Conservation (phyloP, 495 filamentous ascomycete species). For the Opeltia flavorubescens region DNA sequence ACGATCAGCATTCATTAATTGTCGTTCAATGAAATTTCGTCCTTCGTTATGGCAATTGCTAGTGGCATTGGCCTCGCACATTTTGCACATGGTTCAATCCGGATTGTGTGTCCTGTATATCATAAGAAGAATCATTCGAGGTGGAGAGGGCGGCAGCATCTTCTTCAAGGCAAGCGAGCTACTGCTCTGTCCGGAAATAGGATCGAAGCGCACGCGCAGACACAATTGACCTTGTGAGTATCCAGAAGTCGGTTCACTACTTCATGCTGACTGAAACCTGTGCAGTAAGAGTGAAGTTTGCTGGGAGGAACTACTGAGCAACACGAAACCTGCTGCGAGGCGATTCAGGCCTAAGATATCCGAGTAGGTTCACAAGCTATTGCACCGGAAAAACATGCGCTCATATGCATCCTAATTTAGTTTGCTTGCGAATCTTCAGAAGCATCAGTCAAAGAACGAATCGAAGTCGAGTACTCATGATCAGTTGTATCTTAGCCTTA, state of each 20-base stretch:
- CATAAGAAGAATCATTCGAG: constrained; percentile 12
- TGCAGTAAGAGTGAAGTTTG: not conserved
- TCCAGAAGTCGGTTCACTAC: not conserved
- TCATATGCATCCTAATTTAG: constrained; percentile 3
- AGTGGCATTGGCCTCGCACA: not conserved
- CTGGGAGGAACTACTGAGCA: not conserved
- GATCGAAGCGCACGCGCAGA: constrained; percentile 2
- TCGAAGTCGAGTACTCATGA: constrained; percentile 8
- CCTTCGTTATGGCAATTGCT: not conserved
- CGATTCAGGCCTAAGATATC: no score
- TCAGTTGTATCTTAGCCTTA: constrained; percentile 11
- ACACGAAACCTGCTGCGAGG: no score
- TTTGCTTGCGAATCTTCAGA: constrained; percentile 12
- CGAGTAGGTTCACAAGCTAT: no score
- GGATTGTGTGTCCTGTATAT: constrained; percentile 13
- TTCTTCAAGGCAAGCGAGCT: not conserved
- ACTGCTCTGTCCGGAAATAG: not conserved
- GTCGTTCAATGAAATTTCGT: not conserved
- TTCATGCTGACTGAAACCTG: not conserved
- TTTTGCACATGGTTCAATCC: constrained; percentile 10
- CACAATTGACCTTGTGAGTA: not conserved
- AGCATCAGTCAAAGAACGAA: not conserved
- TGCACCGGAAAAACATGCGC: not conserved
- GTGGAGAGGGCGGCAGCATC: constrained; percentile 2
- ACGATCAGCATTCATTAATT: not conserved